Evolutionary conservation across 2,329 filamentous ascomycete genomes (phyloP).

Genomic region (Conoideocrella luteorostrata): DNA sequence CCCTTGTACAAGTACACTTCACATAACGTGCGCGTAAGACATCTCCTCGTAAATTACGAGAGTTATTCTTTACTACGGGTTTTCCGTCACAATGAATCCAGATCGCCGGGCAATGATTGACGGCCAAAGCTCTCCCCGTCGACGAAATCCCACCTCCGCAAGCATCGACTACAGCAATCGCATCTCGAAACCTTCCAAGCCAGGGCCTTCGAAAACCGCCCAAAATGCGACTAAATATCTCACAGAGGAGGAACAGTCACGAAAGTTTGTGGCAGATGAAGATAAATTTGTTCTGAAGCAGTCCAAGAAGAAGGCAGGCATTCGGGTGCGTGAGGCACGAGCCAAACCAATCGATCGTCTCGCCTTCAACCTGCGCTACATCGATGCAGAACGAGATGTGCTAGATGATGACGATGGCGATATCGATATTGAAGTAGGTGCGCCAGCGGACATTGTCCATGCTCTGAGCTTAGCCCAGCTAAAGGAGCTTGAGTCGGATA

Average conservation of each 20-base stretch:
- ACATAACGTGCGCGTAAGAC: too few relatives aligned
- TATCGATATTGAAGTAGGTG: conserved; percentile 64
- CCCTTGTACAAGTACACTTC: too few relatives aligned
- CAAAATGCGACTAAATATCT: conserved; percentile 39
- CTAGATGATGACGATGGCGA: conserved; percentile 82
- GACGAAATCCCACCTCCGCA: conserved; percentile 48
- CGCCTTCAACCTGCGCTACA: conserved; percentile 80
- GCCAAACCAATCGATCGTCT: conserved; percentile 92
- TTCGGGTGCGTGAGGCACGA: conserved; percentile 83
- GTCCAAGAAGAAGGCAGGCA: conserved; percentile 95
- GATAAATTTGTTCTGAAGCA: conserved; percentile 95
- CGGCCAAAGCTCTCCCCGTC: conserved; percentile 35
- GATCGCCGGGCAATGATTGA: conserved; percentile 48
- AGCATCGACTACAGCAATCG: conserved; percentile 49
- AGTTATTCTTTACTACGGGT: neutral
- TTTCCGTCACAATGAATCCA: conserved; percentile 40
- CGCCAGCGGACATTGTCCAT: conserved; percentile 76
- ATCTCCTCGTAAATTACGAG: too few relatives aligned
- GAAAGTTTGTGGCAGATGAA: conserved; percentile 85
- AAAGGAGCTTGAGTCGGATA: conserved; percentile 72
- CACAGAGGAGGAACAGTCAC: conserved; percentile 70
- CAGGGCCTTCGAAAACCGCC: conserved; percentile 20
- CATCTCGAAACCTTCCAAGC: conserved; percentile 45
- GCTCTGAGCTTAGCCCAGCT: conserved; percentile 62
- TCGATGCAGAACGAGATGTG: conserved; percentile 76